Conservation (phyloP, 1,139 yeast species). For the Yamadazyma diospyri region DNA sequence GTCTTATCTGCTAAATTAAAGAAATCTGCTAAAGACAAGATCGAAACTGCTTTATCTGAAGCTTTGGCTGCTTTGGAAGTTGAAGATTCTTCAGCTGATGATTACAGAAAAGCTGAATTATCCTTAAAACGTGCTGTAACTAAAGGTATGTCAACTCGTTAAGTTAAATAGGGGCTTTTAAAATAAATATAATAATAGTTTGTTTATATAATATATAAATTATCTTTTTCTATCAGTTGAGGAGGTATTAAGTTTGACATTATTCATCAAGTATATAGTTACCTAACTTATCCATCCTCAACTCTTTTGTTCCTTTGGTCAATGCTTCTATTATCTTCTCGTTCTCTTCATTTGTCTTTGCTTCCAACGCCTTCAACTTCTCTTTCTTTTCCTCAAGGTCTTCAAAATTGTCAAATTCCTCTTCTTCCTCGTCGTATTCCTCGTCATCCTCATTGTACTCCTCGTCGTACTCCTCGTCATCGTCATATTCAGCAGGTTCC, state of each 20-base stretch:
- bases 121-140: constrained; percentile 98
- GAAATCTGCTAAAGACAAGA: constrained; percentile 97
- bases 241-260: too few species aligned
- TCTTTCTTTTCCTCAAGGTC: constrained; percentile 36
- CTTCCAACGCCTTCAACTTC: constrained; percentile 29
- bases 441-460: constrained; percentile 32
- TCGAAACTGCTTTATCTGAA: constrained; percentile 97
- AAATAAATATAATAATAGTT: constrained; percentile 3
- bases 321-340: constrained; percentile 71
- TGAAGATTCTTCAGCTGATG: constrained; percentile 95
- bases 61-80: constrained; percentile 98
- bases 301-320: constrained; percentile 52
- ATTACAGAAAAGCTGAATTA: constrained; percentile 98
- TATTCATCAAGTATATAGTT: too few species aligned
- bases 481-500: constrained; percentile 24
- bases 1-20: constrained; percentile 96
- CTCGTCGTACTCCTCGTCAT: constrained; percentile 29
- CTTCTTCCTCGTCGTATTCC: constrained; percentile 37
- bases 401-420: constrained; percentile 27
- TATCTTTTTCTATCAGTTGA: constrained; percentile 31
- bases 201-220: constrained; percentile 3
- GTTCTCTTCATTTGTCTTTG: constrained; percentile 52
- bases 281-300: constrained; percentile 79
- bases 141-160: constrained; percentile 99
- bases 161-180: constrained; percentile 28